Evolutionary conservation across 2,329 filamentous ascomycete genomes (phyloP), one percentile per base, ranked within the genome.

Genomic region (Colletotrichum brevisporum): DNA sequence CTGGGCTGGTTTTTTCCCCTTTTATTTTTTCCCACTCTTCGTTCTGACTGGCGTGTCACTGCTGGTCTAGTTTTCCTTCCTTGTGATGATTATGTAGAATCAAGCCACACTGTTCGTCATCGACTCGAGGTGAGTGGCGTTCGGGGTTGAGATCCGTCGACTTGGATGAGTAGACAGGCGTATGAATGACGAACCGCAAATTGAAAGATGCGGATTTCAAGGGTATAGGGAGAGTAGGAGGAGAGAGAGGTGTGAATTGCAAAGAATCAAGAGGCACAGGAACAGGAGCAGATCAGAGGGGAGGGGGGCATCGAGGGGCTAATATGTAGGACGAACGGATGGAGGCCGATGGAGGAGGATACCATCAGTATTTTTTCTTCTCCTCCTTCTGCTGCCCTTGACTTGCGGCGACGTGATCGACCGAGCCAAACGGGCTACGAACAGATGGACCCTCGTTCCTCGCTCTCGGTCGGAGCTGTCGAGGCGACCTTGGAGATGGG

Each of bases 101-200:
- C 54, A 69, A 69, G 66, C 66, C 66, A 69, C 66, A 66, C 41
- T 66, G n/a, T 69, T 60, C 54, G 66, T 69, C 66, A 69, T 69
- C 54, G 55, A 65, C 66, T 69, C 24, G 43, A 16, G n/a, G 51
- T 18, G 31, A 56, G 66, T 65, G 62, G 61, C 66, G 54, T 24
- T 45, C 48, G 45, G 18, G 18, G 47, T 50, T 21, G 21, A 24
- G 47, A 10, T 36, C 31, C 31, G 31, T 36, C 31, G 41, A 43
- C 2, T 50, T 12, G 18, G 47, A 21, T 50, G 12, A 10, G 31
- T 36, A 36, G 9, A 36, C 31, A 36, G 31, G 31, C 10, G 31
- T 10, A 36, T 10, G 31, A 36, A 36, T 13, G 47, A 13, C 4
- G 18, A 50, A 21, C 47, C 47, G 57, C 57, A 27, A 21, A 31